Conservation (phyloP, 192 early-diverging fungal species). For the Phycomyces nitens region DNA sequence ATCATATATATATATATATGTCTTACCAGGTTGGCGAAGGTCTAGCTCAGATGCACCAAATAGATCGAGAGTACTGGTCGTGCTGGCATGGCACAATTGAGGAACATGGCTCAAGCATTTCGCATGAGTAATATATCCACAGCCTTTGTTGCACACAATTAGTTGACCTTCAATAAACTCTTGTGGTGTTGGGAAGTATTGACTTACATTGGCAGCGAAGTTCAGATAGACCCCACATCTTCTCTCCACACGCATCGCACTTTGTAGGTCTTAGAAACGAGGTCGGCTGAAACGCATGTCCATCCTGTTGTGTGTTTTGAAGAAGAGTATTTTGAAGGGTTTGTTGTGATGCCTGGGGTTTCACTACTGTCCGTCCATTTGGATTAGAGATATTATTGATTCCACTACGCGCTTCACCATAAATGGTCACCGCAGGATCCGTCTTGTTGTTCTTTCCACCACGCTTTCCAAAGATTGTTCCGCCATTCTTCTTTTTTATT, state of each 20-base stretch:
- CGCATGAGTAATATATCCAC: constrained; percentile 44
- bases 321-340: not conserved
- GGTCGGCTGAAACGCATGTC: constrained; percentile 38
- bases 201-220: constrained; percentile 45
- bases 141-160: constrained; percentile 22
- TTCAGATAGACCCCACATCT: constrained; percentile 51
- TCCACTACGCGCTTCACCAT: not conserved
- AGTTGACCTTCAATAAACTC: too few relatives aligned
- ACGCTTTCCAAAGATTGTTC: constrained; percentile 38
- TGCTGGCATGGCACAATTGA: constrained; percentile 26
- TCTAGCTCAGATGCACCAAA: constrained; percentile 9
- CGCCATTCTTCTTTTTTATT: constrained; percentile 48
- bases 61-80: constrained; percentile 16
- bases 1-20: not conserved
- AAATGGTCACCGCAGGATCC: not conserved
- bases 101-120: constrained; percentile 41
- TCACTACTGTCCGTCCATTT: not conserved
- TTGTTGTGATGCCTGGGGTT: not conserved
- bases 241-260: constrained; percentile 55
- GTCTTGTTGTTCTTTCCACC: constrained; percentile 10
- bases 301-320: constrained; percentile 23
- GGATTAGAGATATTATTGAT: not conserved
- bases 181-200: not conserved
- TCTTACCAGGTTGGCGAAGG: not conserved
- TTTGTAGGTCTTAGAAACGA: constrained; percentile 44